Conservation (phyloP, 1,284 basidiomycete genomes). For the Cystobasidium sp. region DNA sequence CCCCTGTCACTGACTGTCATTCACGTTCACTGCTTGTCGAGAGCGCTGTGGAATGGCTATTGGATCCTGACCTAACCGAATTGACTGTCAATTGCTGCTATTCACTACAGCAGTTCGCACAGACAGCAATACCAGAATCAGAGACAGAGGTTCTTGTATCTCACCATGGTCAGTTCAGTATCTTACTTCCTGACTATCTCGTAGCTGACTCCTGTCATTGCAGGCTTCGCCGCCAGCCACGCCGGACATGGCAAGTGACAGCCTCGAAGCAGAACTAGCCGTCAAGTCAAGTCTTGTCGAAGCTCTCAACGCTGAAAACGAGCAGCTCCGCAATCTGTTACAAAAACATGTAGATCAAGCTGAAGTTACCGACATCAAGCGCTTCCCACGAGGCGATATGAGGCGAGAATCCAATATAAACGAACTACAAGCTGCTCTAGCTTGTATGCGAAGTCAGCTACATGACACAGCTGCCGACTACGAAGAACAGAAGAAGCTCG, state of each 20-base stretch:
- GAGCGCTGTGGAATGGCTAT: too few relatives aligned
- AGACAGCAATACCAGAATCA: too few relatives aligned
- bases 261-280: constrained; percentile 31
- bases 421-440: constrained; percentile 34
- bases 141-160: too few relatives aligned
- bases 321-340: constrained; percentile 32
- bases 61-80: too few relatives aligned
- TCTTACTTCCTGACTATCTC: too few relatives aligned
- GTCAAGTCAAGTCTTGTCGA: constrained; percentile 34
- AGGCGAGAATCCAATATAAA: constrained; percentile 39
- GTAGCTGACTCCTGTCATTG: neutral
- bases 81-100: too few relatives aligned
- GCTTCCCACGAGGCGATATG: constrained; percentile 15
- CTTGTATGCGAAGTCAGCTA: constrained; percentile 29
- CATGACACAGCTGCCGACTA: constrained; percentile 12
- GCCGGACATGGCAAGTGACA: neutral
- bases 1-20: constrained; percentile 5
- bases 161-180: too few relatives aligned
- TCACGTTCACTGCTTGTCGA: too few relatives aligned
- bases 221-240: neutral
- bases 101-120: too few relatives aligned
- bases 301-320: constrained; percentile 39
- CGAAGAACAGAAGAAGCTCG: constrained; percentile 16
- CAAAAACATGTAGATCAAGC: constrained; percentile 25
- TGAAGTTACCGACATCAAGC: constrained; percentile 19